These are phyloP conservation scores for Cutaneotrichosporon daszewskae DNA, from an alignment of 1,284 basidiomycete genomes.

Conservation along the genomic window DNA sequence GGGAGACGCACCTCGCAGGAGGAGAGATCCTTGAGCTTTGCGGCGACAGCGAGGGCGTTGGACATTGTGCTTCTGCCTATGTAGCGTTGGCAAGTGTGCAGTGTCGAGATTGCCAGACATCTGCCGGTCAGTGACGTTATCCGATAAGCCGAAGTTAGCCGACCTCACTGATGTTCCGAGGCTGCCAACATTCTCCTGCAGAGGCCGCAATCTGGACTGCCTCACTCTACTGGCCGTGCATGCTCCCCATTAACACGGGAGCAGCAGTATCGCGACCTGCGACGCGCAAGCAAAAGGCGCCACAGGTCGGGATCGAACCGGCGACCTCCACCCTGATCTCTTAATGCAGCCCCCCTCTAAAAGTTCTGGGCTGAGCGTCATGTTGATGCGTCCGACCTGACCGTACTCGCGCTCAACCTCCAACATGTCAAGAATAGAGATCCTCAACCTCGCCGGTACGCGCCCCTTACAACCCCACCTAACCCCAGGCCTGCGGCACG, in stretches of 20 bases:
- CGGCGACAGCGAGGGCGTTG: slow-evolving; percentile 1
- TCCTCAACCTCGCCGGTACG: slow-evolving; percentile 19
- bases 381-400: neutral
- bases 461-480: neutral
- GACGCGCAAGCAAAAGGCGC: too few species aligned
- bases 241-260: too few species aligned
- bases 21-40: slow-evolving; percentile 2
- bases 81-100: too few species aligned
- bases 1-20: neutral
- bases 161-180: too few species aligned
- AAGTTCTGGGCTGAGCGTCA: slow-evolving; percentile 2
- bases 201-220: too few species aligned
- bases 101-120: too few species aligned
- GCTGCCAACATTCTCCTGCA: too few species aligned
- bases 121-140: too few species aligned
- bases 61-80: slow-evolving; percentile 1
- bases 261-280: too few species aligned
- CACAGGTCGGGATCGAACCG: too few species aligned
- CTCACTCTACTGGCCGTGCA: too few species aligned
- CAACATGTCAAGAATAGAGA: slow-evolving; percentile 16
- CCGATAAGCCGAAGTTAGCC: too few species aligned
- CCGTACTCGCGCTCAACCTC: neutral
- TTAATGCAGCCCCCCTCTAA: neutral
- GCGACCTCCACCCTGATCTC: neutral
- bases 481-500: slow-evolving; percentile 60